Conservation (phyloP, 768 basidiomycete species). For the Collybia sordida region DNA sequence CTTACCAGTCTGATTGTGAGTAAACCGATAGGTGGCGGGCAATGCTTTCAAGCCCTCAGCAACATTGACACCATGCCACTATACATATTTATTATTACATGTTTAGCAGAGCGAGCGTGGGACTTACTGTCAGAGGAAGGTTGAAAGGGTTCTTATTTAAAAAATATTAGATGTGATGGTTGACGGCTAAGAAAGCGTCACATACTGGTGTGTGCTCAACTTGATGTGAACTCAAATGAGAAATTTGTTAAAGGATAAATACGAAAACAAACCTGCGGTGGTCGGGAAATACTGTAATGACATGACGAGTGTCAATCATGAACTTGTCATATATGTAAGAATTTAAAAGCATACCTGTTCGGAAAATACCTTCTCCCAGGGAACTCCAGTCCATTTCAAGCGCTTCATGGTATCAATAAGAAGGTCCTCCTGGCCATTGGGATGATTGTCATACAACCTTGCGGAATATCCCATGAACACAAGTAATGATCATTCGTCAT, state of each 20-base stretch:
- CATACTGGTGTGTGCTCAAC: conserved; percentile 30
- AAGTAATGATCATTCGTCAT: background rate
- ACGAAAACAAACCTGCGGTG: conserved; percentile 24
- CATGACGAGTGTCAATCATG: background rate
- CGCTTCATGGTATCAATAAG: conserved; percentile 54
- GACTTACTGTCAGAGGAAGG: conserved; percentile 34
- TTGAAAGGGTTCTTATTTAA: conserved; percentile 43
- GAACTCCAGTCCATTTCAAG: conserved; percentile 50
- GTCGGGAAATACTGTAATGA: conserved; percentile 46
- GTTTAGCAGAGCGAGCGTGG: background rate
- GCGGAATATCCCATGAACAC: background rate
- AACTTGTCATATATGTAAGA: background rate
- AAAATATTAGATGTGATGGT: background rate
- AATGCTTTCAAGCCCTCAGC: conserved; percentile 57
- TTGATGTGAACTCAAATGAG: conserved; percentile 7
- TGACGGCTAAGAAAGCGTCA: background rate
- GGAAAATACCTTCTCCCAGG: conserved; percentile 55
- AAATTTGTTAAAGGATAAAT: background rate
- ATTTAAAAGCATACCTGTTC: conserved; percentile 28
- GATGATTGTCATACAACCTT: conserved; percentile 57
- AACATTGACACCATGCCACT: conserved; percentile 63
- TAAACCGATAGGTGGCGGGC: conserved; percentile 53
- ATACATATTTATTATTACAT: conserved; percentile 7
- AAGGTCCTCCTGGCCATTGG: conserved; percentile 45
- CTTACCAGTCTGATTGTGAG: conserved; percentile 54